Evolutionary conservation across 2,329 filamentous ascomycete genomes (phyloP).

Genomic region (Clonostachys sp.): DNA sequence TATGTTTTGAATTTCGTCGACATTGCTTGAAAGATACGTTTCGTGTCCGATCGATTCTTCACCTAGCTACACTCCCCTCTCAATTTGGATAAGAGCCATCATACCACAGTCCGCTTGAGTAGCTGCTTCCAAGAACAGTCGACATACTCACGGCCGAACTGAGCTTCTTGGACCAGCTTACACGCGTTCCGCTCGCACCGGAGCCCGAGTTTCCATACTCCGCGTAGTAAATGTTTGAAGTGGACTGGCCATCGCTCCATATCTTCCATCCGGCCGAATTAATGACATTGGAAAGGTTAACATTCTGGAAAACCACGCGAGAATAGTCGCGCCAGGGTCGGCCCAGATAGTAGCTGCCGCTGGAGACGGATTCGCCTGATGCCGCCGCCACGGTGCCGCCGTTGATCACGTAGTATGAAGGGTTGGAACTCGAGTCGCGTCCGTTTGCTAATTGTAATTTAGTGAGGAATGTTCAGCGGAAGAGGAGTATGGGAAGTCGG

Average conservation of each 20-base stretch:
- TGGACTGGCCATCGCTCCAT: slow-evolving; percentile 47
- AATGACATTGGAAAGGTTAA: slow-evolving; percentile 24
- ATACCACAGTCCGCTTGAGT: too few species aligned
- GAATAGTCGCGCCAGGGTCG: slow-evolving; percentile 39
- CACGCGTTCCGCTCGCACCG: slow-evolving; percentile 47
- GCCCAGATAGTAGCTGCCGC: slow-evolving; percentile 35
- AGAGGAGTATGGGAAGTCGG: neutral
- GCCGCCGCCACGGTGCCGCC: slow-evolving; percentile 23
- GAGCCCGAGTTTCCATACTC: slow-evolving; percentile 57
- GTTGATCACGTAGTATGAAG: slow-evolving; percentile 39
- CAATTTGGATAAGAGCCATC: too few species aligned
- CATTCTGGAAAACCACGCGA: slow-evolving; percentile 42
- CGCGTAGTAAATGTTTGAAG: slow-evolving; percentile 46
- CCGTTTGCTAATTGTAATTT: slow-evolving; percentile 26
- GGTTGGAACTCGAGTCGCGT: slow-evolving; percentile 22
- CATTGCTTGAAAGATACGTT: too few species aligned
- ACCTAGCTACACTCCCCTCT: too few species aligned
- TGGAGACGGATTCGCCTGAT: slow-evolving; percentile 11
- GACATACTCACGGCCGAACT: slow-evolving; percentile 22
- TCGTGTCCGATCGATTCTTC: too few species aligned
- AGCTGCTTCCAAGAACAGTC: neutral
- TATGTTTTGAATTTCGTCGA: too few species aligned
- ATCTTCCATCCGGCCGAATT: slow-evolving; percentile 44
- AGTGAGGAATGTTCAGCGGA: too few species aligned
- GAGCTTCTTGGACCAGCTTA: slow-evolving; percentile 32